A percentile compares a stretch with the other conserved stretches of the same genome.
Conservation (phyloP, 108 stramenopile species). For the Heterococcus sp. region DNA sequence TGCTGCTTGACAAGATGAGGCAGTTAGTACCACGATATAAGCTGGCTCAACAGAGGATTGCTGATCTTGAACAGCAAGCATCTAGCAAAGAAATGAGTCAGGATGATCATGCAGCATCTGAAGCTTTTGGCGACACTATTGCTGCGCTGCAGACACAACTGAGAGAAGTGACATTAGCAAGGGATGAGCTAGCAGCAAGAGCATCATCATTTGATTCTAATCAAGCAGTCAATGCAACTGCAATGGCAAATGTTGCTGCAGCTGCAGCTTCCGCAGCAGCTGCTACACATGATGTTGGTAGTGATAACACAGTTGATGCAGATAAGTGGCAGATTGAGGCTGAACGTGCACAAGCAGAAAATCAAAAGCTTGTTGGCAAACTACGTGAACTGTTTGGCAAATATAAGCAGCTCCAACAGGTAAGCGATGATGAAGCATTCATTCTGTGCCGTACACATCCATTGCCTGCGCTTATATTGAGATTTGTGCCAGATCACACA, state of each 20-base stretch:
- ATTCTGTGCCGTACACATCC: too few relatives aligned
- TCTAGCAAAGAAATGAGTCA: too few relatives aligned
- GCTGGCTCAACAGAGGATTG: too few relatives aligned
- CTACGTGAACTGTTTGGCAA: conserved; percentile 21
- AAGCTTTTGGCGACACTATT: conserved; percentile 31
- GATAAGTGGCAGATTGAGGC: neutral
- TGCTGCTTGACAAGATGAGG: too few relatives aligned
- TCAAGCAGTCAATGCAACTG: neutral
- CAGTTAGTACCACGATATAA: too few relatives aligned
- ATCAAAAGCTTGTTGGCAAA: conserved; percentile 9
- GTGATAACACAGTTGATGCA: neutral
- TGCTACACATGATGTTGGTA: neutral
- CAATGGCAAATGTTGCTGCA: conserved; percentile 2
- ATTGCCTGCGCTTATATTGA: too few relatives aligned
- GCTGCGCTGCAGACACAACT: conserved; percentile 36
- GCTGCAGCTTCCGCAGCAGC: neutral
- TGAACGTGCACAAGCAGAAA: conserved; percentile 5
- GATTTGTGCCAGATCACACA: too few relatives aligned
- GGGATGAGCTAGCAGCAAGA: conserved; percentile 2
- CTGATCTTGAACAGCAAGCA: too few relatives aligned
- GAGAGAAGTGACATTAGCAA: conserved; percentile 13
- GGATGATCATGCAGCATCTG: too few relatives aligned
- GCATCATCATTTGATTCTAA: neutral
- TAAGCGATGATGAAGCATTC: too few relatives aligned
- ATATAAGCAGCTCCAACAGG: conserved; percentile 8